phyloP scores from a whole-genome alignment of 345 rosid species.

The Jatropha curcas region DNA sequence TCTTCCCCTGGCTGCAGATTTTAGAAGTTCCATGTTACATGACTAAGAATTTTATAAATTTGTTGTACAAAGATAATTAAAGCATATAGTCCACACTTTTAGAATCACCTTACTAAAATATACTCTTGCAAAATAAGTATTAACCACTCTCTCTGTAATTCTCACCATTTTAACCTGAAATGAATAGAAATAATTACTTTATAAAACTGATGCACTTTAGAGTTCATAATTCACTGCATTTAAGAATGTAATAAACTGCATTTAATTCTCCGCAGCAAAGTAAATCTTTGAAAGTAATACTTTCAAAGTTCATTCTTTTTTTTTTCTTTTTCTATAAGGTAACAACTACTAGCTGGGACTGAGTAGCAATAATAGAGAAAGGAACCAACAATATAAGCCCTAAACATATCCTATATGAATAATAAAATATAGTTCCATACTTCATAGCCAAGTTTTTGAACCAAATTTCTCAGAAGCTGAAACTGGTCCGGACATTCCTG shows the following conservation, averaged over 20 bases:
- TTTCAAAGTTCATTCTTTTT: not conserved
- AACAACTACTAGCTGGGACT: not conserved
- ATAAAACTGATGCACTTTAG: not conserved
- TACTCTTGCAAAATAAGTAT: slow-evolving; percentile 69
- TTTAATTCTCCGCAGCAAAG: not conserved
- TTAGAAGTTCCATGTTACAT: slow-evolving; percentile 19
- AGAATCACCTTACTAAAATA: slow-evolving; percentile 65
- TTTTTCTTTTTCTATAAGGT: too few species aligned
- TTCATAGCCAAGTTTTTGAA: slow-evolving; percentile 62
- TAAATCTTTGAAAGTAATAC: not conserved
- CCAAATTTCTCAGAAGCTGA: slow-evolving; percentile 58
- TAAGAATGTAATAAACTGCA: not conserved
- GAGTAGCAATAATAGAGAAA: not conserved
- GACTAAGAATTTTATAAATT: slow-evolving; percentile 1
- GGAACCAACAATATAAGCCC: not conserved
- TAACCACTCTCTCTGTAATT: slow-evolving; percentile 70
- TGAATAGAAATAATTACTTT: not conserved
- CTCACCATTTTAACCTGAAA: slow-evolving; percentile 83
- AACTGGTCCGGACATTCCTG: slow-evolving; percentile 79
- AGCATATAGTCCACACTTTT: slow-evolving; percentile 20
- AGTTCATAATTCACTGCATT: not conserved
- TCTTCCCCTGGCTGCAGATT: slow-evolving; percentile 65
- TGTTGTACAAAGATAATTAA: slow-evolving; percentile 9
- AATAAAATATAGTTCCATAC: slow-evolving; percentile 44
- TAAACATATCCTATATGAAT: not conserved